These are phyloP conservation scores for Lentinula lateritia DNA, from an alignment of 768 basidiomycete species.

Conservation along the genomic window DNA sequence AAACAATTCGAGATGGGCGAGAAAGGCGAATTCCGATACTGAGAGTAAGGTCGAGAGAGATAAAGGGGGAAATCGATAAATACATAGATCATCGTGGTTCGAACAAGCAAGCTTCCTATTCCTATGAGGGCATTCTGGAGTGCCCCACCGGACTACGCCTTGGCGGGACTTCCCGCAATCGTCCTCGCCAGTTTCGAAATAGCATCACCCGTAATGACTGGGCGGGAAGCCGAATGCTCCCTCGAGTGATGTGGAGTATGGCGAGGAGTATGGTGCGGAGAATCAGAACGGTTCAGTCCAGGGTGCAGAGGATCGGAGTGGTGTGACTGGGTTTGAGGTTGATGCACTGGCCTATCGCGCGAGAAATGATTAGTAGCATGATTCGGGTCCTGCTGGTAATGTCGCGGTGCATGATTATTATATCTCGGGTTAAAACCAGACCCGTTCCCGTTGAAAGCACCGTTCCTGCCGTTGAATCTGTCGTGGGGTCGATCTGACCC, in stretches of 20 bases:
- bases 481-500: background rate
- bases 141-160: background rate
- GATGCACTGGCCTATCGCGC: background rate
- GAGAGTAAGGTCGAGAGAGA: background rate
- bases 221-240: conserved; percentile 57
- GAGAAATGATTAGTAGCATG: background rate
- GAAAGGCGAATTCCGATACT: background rate
- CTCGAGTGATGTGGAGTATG: conserved; percentile 36
- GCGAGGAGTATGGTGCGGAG: conserved; percentile 38
- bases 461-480: background rate
- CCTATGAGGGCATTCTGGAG: background rate
- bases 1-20: background rate
- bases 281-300: conserved; percentile 23
- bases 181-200: conserved; percentile 61
- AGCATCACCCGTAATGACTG: conserved; percentile 71
- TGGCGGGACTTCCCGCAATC: conserved; percentile 28
- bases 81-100: background rate
- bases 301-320: conserved; percentile 24
- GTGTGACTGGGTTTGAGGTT: conserved; percentile 17
- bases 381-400: background rate
- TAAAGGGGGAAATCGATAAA: background rate
- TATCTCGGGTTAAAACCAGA: background rate
- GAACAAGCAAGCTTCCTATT: background rate
- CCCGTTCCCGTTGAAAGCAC: background rate
- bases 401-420: background rate